Evolutionary conservation across 2,329 filamentous ascomycete genomes (phyloP).

Genomic region (Thelonectria rubi): DNA sequence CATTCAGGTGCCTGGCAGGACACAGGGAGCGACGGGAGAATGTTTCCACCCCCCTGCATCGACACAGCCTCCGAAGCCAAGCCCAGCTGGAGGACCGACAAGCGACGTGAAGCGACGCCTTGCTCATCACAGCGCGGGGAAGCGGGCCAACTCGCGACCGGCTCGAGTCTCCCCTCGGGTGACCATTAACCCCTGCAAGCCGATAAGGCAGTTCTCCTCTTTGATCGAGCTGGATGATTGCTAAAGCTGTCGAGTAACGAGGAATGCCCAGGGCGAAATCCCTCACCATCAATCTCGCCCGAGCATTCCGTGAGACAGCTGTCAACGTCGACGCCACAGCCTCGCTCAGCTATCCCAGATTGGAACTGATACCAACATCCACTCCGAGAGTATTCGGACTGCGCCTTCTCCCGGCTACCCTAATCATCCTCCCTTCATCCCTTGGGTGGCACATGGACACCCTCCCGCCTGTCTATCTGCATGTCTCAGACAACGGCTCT

Average conservation of each 20-base stretch:
- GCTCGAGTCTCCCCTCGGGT: not conserved
- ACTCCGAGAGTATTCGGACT: too few species aligned
- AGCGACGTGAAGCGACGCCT: conserved; percentile 3
- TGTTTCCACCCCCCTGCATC: conserved; percentile 30
- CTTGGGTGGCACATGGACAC: not conserved
- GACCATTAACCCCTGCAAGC: not conserved
- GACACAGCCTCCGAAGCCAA: conserved; percentile 38
- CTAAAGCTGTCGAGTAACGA: not conserved
- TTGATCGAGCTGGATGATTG: not conserved
- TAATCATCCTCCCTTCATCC: not conserved
- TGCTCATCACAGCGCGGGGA: conserved; percentile 18
- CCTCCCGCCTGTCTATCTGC: conserved; percentile 18
- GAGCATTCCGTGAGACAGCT: not conserved
- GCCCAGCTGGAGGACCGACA: conserved; percentile 34
- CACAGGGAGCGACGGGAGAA: not conserved
- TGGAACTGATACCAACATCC: not conserved
- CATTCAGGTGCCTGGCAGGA: conserved; percentile 13
- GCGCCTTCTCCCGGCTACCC: not conserved
- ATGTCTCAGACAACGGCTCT: conserved; percentile 15
- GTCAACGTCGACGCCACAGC: not conserved
- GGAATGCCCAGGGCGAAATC: not conserved
- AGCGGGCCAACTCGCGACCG: conserved; percentile 8
- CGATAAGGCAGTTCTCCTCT: not conserved
- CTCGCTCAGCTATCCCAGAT: conserved; percentile 22
- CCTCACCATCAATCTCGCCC: conserved; percentile 2